Base-by-base conservation (phyloP, 345 rosid genomes). In the Gossypium arboreum region DNA sequence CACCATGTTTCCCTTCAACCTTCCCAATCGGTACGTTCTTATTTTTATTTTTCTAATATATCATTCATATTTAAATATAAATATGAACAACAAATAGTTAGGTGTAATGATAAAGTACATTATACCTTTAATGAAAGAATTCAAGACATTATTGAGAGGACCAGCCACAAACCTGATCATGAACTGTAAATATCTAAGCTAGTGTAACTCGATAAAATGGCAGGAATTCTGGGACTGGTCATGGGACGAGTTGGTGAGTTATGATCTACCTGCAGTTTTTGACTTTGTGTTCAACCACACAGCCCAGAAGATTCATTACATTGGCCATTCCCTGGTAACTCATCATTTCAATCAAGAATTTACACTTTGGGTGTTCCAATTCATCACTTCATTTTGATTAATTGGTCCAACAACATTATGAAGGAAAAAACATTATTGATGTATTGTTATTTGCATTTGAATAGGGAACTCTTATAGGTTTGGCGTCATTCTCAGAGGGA, bases 151-250 rank as follows among this genome's bases (percentile, higher is more conserved):
- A 34, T 34, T 34, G 0, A 0, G 0, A 34, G 6, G 6, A 0
- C 0, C 39, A 29, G 6, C 5, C 1, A 29, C 6, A 0, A 29
- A 4, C 0, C 39, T 1, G 5, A 4, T 29, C 0, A 29, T 29
- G 5, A 29, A 27, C 34, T 0, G 4, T 29, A 29, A 4, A 4
- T 34, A 34, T 34, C 39, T 34, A 34, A 34, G 6, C 39, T 34
- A 34, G 39, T 4, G 4, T 34, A 34, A 29, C 39, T 3, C 6
- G 6, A 34, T 29, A 29, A 57, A 52, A 43, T 68, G 74, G 39
- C 86, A 95, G 98, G 88, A 74, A 16, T 95, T 83, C 55, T 95
- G 99, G 98, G 74, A 93, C 63, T 93, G 98, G 99, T 86, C 97
- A 16, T 93, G 98, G 98, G 99, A 95, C 80, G 97, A 95, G 68